phyloP scores from a whole-genome alignment of 2,329 filamentous ascomycete species.

The Grosmannia penicillata region DNA sequence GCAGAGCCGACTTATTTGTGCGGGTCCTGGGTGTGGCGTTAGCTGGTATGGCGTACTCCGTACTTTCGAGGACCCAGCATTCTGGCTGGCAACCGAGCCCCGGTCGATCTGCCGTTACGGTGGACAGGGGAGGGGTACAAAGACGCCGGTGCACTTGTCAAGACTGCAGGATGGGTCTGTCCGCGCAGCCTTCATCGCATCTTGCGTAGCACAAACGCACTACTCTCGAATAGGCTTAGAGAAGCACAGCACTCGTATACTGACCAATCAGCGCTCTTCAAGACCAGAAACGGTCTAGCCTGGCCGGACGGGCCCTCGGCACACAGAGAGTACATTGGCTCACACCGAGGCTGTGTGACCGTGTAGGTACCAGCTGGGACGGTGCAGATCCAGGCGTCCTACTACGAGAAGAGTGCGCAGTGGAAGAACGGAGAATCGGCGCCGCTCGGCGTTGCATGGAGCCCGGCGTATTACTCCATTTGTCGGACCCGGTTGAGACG shows the following conservation, averaged over 20 bases:
- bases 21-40: not conserved
- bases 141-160: too few relatives aligned
- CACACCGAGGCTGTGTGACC: too few relatives aligned
- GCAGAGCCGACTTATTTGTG: not conserved
- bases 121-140: slow-evolving; percentile 3
- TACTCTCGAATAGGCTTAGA: not conserved
- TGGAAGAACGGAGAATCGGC: too few relatives aligned
- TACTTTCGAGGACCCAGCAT: slow-evolving; percentile 3
- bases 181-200: not conserved
- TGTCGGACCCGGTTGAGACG: too few relatives aligned
- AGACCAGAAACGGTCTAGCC: not conserved
- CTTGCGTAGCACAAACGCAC: not conserved
- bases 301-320: too few relatives aligned
- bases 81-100: slow-evolving; percentile 9
- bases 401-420: too few relatives aligned
- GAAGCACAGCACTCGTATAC: not conserved
- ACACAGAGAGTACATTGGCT: too few relatives aligned
- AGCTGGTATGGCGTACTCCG: not conserved
- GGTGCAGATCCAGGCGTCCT: too few relatives aligned
- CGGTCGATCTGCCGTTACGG: slow-evolving; percentile 11
- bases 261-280: not conserved
- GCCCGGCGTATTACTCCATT: too few relatives aligned
- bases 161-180: too few relatives aligned
- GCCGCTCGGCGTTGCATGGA: too few relatives aligned
- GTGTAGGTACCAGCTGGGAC: too few relatives aligned